phyloP scores from a whole-genome alignment of 2,329 filamentous ascomycete species.

The Fusarium papillatum region DNA sequence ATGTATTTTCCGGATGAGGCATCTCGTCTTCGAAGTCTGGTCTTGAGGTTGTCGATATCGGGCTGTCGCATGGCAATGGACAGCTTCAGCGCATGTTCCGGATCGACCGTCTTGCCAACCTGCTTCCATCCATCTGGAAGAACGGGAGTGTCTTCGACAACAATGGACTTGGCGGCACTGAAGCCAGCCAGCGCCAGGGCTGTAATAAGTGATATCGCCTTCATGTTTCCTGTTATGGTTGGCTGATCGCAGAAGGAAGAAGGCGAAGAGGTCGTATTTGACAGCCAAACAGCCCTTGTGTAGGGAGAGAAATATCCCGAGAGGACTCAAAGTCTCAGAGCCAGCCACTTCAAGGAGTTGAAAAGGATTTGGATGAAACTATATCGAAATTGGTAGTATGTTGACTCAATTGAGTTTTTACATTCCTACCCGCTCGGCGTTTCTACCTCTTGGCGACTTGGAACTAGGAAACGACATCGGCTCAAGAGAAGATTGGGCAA shows the following conservation, averaged over 20 bases:
- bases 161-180: slow-evolving; percentile 32
- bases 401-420: background rate
- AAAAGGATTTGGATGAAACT: background rate
- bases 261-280: background rate
- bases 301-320: background rate
- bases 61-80: slow-evolving; percentile 51
- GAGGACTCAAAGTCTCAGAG: background rate
- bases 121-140: slow-evolving; percentile 49
- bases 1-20: slow-evolving; percentile 16
- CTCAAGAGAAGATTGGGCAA: background rate
- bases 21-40: slow-evolving; percentile 40
- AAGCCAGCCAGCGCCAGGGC: slow-evolving; percentile 42
- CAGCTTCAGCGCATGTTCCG: slow-evolving; percentile 44
- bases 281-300: background rate
- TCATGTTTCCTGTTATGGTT: slow-evolving; percentile 27
- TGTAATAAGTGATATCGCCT: slow-evolving; percentile 19
- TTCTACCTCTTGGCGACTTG: slow-evolving; percentile 3
- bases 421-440: background rate
- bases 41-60: slow-evolving; percentile 42
- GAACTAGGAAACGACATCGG: background rate
- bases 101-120: slow-evolving; percentile 36
- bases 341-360: background rate
- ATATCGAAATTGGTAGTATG: background rate
- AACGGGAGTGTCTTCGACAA: slow-evolving; percentile 43
- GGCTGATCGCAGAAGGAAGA: background rate